These are phyloP conservation scores for Kalmusia sp. DNA, from an alignment of 2,329 filamentous ascomycete species.

Conservation along the genomic window DNA sequence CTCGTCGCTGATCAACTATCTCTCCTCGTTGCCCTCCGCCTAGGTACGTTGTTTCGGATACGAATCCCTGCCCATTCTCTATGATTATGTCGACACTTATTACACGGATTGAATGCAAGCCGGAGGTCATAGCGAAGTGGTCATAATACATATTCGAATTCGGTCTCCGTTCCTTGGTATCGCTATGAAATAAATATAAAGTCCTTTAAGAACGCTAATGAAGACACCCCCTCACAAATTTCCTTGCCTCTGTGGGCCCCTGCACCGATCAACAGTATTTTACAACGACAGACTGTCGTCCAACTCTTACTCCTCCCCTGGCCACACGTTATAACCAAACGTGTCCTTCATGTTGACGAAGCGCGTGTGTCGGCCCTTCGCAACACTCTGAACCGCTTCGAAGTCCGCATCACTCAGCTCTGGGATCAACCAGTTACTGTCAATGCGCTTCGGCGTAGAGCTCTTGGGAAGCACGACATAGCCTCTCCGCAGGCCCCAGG, in stretches of 20 bases:
- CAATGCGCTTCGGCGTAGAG: slow-evolving; percentile 49
- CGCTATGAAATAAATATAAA: too few species aligned
- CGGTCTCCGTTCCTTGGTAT: too few species aligned
- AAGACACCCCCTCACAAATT: too few species aligned
- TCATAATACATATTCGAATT: too few species aligned
- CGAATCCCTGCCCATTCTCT: too few species aligned
- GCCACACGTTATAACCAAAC: slow-evolving; percentile 73
- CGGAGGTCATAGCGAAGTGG: too few species aligned
- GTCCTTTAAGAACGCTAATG: too few species aligned
- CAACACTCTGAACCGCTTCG: slow-evolving; percentile 67
- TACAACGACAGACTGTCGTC: background rate
- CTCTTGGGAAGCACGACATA: slow-evolving; percentile 51
- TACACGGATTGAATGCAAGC: too few species aligned
- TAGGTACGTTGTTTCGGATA: too few species aligned
- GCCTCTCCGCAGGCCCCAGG: slow-evolving; percentile 84
- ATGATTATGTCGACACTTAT: too few species aligned
- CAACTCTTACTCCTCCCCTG: slow-evolving; percentile 44
- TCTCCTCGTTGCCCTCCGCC: too few species aligned
- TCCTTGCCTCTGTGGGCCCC: background rate
- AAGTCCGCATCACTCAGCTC: slow-evolving; percentile 63
- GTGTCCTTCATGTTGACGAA: slow-evolving; percentile 86
- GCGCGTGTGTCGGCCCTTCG: slow-evolving; percentile 69
- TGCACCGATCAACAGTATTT: background rate
- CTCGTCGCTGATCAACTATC: too few species aligned
- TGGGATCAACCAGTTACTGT: slow-evolving; percentile 70